phyloP scores from a whole-genome alignment of 345 rosid genomes.

The Citrus cavaleriei region DNA sequence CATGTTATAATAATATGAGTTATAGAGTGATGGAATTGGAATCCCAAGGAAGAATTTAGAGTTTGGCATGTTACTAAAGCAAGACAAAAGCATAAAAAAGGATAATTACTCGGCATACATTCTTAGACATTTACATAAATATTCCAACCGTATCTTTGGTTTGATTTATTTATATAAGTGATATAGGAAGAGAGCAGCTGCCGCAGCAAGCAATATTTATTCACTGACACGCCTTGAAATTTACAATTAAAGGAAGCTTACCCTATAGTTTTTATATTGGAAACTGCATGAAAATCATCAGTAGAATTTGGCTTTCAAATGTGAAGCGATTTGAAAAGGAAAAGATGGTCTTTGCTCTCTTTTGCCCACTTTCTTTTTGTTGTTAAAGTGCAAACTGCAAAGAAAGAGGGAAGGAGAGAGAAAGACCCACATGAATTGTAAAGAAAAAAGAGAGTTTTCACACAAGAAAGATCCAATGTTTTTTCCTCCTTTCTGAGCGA shows the following conservation, averaged over 20 bases:
- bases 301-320: conserved; percentile 28
- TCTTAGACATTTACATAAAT: conserved; percentile 44
- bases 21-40: conserved; percentile 37
- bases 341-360: conserved; percentile 32
- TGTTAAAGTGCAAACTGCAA: conserved; percentile 28
- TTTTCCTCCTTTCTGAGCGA: conserved; percentile 6
- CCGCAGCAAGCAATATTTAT: background rate
- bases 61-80: conserved; percentile 86
- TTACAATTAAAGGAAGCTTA: conserved; percentile 20
- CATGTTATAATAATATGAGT: conserved; percentile 15
- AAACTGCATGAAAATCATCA: conserved; percentile 56
- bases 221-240: conserved; percentile 44
- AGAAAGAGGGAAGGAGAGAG: background rate
- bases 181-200: conserved; percentile 9
- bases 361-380: background rate
- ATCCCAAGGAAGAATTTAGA: conserved; percentile 71
- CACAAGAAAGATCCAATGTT: conserved; percentile 19
- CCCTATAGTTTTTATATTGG: conserved; percentile 9
- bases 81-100: conserved; percentile 49
- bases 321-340: conserved; percentile 22
- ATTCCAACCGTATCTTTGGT: conserved; percentile 25
- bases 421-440: conserved; percentile 18
- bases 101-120: conserved; percentile 38
- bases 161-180: background rate
- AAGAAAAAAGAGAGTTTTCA: conserved; percentile 13